Evolutionary conservation across 2,329 filamentous ascomycete species (phyloP).

Genomic region (Colletotrichum coccodes): DNA sequence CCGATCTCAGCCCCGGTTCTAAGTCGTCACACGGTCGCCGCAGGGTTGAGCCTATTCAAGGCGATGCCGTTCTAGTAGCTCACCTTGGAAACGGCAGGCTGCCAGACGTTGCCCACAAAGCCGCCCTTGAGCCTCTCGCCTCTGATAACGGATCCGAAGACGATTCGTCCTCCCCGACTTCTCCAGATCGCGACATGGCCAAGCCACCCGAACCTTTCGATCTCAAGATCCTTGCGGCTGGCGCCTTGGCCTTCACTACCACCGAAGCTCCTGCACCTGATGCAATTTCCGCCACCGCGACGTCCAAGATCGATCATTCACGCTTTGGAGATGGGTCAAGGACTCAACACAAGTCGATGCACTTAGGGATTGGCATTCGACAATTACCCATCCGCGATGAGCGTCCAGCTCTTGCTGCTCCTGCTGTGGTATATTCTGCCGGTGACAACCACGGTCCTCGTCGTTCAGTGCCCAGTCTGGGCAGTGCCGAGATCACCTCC

Average conservation of each 20-base stretch:
- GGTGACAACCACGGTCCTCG: constrained; percentile 18
- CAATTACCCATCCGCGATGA: constrained; percentile 49
- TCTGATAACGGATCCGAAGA: constrained; percentile 34
- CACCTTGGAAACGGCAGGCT: constrained; percentile 71
- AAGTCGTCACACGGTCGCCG: constrained; percentile 62
- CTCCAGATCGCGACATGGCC: constrained; percentile 23
- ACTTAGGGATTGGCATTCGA: constrained; percentile 36
- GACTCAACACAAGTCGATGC: not conserved
- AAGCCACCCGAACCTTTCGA: constrained; percentile 35
- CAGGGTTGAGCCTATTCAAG: constrained; percentile 66
- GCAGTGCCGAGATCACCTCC: constrained; percentile 17
- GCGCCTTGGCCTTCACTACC: constrained; percentile 40
- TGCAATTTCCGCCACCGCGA: constrained; percentile 34
- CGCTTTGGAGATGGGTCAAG: not conserved
- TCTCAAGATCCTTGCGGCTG: constrained; percentile 43
- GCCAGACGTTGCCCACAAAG: constrained; percentile 71
- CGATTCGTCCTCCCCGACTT: constrained; percentile 29
- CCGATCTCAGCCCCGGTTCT: constrained; percentile 48
- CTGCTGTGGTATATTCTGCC: constrained; percentile 20
- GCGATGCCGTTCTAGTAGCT: constrained; percentile 74
- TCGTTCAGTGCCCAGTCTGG: not conserved
- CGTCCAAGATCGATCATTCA: constrained; percentile 1
- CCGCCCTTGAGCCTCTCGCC: constrained; percentile 63
- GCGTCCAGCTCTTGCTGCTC: constrained; percentile 27
- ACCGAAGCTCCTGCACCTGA: constrained; percentile 25